Percentiles rank a stretch among this genome's conserved stretches.
Conservation (phyloP, 2,329 filamentous ascomycete genomes). For the Pseudohalonectria lignicola region DNA sequence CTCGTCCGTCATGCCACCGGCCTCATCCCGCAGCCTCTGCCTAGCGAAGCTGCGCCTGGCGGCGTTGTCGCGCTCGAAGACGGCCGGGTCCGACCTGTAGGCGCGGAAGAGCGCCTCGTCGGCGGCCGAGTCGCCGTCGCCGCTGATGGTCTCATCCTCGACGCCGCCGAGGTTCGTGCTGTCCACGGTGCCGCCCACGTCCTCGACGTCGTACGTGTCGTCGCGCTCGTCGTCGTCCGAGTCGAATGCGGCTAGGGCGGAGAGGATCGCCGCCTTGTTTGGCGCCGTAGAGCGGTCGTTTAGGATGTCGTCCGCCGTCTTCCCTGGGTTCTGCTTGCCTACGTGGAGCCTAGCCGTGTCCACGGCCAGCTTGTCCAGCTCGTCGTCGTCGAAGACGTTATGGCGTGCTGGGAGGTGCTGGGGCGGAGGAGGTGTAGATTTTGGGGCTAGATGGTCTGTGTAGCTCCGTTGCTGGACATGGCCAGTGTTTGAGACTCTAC, state of each 20-base stretch:
- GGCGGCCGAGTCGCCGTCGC: constrained; percentile 23
- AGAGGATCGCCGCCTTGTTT: constrained; percentile 77
- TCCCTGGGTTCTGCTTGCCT: constrained; percentile 55
- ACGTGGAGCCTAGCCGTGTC: constrained; percentile 62
- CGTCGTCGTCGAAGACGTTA: constrained; percentile 73
- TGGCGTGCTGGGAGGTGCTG: constrained; percentile 48
- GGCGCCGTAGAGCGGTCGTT: constrained; percentile 52
- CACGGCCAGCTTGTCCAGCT: constrained; percentile 60
- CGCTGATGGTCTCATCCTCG: constrained; percentile 25
- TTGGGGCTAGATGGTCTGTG: constrained; percentile 11
- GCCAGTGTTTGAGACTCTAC: constrained; percentile 7
- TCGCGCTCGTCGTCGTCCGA: constrained; percentile 93
- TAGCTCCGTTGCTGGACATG: constrained; percentile 13
- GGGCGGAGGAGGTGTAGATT: constrained; percentile 40
- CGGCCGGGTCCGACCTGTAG: constrained; percentile 51
- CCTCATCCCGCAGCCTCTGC: constrained; percentile 57
- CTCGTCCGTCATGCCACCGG: constrained; percentile 87
- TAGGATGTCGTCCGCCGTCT: constrained; percentile 63
- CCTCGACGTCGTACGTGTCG: constrained; percentile 88
- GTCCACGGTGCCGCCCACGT: constrained; percentile 85
- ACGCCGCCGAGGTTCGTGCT: constrained; percentile 49
- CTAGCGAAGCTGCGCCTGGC: constrained; percentile 57
- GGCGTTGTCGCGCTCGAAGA: constrained; percentile 62
- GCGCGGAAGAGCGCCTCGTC: constrained; percentile 66
- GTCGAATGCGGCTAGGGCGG: constrained; percentile 81